Evolutionary conservation across 257 asterid species (phyloP), one percentile per base, ranked within the genome.

Genomic region (Solanum ahanhuiri): DNA sequence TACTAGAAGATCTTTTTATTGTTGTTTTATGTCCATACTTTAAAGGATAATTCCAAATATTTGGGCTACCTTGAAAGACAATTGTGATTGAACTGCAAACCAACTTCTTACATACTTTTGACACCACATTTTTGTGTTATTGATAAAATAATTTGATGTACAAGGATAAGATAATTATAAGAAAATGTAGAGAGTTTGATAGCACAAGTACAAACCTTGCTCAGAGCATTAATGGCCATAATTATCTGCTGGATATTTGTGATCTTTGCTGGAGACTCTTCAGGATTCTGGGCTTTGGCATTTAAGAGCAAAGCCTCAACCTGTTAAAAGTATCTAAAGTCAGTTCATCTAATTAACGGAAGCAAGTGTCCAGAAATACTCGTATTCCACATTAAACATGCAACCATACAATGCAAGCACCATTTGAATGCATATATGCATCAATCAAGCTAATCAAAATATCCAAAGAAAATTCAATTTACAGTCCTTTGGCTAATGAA

Each of bases 181-280:
- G 8, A 48, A 30, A 22, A 12, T 11, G 18, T 30, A 30, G 84
- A 9, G 20, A 48, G 66, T 81, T 25, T 4, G 37, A 73, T 54
- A 77, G 43, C 66, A 87, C 81, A 84, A 87, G 85, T 70, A 30
- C 82, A 43, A 34, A 97, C 99, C 99, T 97, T 97, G 98, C 99
- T 97, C 85, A 97, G 96, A 85, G 99, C 96, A 91, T 93, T 97
- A 84, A 97, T 95, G 90, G 99, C 98, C 97, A 94, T 94, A 85
- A 97, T 88, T 73, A 90, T 93, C 86, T 92, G 98, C 91, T 92
- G 98, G 87, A 95, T 88, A 85, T 87, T 93, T 75, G 89, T 91
- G 86, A 95, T 92, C 91, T 90, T 93, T 41, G 85, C 87, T 9
- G 92, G 88, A 87, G 95, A 90, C 88, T 88, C 96, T 85, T 91